These are phyloP conservation scores for Paulownia fortunei DNA, from an alignment of 257 asterid genomes.

Conservation along the genomic window DNA sequence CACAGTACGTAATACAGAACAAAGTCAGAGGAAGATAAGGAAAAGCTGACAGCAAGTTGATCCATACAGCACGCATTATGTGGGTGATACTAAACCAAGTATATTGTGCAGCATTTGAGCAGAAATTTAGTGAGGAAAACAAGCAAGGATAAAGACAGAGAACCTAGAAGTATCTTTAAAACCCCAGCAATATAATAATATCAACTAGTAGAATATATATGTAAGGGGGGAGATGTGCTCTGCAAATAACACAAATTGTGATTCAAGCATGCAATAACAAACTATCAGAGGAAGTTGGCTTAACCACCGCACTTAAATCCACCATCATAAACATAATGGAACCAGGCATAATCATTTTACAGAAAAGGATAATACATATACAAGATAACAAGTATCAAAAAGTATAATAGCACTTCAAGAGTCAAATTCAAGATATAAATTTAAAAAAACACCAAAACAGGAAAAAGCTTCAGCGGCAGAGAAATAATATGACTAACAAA, in stretches of 20 bases:
- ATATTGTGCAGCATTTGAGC: neutral
- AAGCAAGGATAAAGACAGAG: neutral
- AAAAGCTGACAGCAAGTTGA: neutral
- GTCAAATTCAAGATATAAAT: slow-evolving; percentile 3
- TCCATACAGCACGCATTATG: neutral
- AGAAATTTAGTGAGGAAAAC: slow-evolving; percentile 1
- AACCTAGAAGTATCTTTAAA: neutral
- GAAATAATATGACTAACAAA: neutral
- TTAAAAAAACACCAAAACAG: neutral
- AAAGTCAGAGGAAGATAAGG: neutral
- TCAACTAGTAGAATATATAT: too few relatives aligned
- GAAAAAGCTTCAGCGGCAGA: slow-evolving; percentile 21
- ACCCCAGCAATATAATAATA: neutral
- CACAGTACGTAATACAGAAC: neutral
- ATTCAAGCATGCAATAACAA: neutral
- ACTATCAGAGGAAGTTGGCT: neutral
- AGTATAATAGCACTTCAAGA: neutral
- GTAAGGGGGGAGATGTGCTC: neutral
- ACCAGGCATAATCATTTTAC: neutral
- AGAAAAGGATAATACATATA: neutral
- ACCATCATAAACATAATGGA: neutral
- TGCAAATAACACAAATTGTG: neutral
- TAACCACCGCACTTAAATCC: neutral
- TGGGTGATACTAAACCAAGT: slow-evolving; percentile 6
- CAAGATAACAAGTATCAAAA: neutral